A percentile compares a stretch with the other conserved stretches of the same genome.
Conservation (phyloP, 257 asterid genomes). For the Solanum tarapatanum region DNA sequence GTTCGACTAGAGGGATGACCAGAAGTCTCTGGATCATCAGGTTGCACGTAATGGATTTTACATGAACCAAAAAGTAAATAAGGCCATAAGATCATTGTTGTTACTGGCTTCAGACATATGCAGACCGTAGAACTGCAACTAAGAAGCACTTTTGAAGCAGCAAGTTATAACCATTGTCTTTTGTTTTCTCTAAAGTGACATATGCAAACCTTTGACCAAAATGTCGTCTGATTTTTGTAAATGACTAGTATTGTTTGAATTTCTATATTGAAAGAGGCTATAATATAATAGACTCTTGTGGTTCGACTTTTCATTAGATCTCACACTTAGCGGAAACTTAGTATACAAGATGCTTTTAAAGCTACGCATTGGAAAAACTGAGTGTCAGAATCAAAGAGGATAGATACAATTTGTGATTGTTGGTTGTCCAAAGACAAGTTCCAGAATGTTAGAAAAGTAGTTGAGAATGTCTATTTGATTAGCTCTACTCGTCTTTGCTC, state of each 20-base stretch:
- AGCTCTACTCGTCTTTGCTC: not conserved
- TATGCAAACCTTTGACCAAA: not conserved
- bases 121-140: not conserved
- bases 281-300: not conserved
- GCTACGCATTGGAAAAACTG: not conserved
- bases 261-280: not conserved
- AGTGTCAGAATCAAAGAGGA: not conserved
- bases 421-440: not conserved
- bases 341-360: not conserved
- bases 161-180: not conserved
- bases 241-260: not conserved
- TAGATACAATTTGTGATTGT: not conserved
- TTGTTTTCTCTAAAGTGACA: not conserved
- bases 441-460: not conserved
- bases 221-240: not conserved
- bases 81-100: not conserved
- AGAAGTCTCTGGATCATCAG: not conserved
- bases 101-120: not conserved
- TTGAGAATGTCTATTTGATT: not conserved
- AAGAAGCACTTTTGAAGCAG: not conserved
- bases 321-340: fast-evolving
- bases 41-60: not conserved
- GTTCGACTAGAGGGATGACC: not conserved
- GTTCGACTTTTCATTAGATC: fast-evolving
- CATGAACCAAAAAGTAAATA: not conserved